Evolutionary conservation across 2,329 filamentous ascomycete species (phyloP).

Genomic region (Neodidymelliopsis sp.): DNA sequence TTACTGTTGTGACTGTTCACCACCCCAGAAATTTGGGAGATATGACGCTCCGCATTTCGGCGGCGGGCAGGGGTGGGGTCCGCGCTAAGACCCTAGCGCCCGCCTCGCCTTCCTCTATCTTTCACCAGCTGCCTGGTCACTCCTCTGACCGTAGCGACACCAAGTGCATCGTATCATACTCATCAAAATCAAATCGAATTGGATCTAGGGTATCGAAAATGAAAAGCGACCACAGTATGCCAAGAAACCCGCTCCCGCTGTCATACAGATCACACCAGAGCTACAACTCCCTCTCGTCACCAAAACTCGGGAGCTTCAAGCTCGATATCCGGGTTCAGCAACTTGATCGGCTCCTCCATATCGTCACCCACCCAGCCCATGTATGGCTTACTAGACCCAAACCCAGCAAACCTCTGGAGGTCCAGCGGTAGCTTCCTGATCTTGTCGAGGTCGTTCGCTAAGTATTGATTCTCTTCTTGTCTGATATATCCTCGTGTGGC

Average conservation of each 20-base stretch:
- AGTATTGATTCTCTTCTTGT: constrained; percentile 52
- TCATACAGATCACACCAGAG: no score
- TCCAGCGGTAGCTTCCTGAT: constrained; percentile 25
- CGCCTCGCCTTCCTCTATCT: constrained; percentile 10
- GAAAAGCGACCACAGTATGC: no score
- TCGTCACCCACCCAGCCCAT: constrained; percentile 24
- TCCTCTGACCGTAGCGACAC: no score
- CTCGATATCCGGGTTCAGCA: constrained; percentile 15
- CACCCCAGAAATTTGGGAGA: constrained; percentile 15
- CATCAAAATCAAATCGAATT: no score
- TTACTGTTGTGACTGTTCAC: constrained; percentile 20
- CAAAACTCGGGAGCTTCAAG: neutral
- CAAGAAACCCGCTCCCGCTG: no score
- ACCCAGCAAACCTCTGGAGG: constrained; percentile 27
- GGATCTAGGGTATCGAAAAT: no score
- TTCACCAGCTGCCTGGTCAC: no score
- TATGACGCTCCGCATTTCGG: constrained; percentile 16
- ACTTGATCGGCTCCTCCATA: constrained; percentile 23
- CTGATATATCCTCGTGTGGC: constrained; percentile 45
- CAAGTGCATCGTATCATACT: no score
- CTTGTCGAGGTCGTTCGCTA: constrained; percentile 35
- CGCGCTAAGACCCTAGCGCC: constrained; percentile 6
- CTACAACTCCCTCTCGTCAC: no score
- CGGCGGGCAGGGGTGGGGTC: constrained; percentile 14
- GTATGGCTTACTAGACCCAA: constrained; percentile 28